Evolutionary conservation across 2,329 filamentous ascomycete genomes (phyloP).

Genomic region (Byssothecium circinans): DNA sequence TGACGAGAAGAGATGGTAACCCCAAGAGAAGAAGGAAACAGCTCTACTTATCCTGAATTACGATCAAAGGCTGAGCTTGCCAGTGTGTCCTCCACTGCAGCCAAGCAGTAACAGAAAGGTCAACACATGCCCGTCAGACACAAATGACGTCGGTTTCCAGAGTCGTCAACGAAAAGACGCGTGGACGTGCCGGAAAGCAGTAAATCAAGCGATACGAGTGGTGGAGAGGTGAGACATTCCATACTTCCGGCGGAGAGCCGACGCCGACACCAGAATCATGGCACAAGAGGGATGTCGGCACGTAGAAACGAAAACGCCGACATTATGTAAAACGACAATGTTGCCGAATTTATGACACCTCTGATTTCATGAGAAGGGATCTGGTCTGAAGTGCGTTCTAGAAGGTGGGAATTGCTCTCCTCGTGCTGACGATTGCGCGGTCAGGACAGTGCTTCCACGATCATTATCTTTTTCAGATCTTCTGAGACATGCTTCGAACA

Average conservation of each 20-base stretch:
- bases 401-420: too few relatives aligned
- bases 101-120: slow-evolving; percentile 6
- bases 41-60: slow-evolving; percentile 1
- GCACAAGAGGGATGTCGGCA: slow-evolving; percentile 23
- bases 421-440: too few relatives aligned
- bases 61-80: neutral
- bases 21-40: slow-evolving; percentile 6
- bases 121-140: slow-evolving; percentile 7
- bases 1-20: too few relatives aligned
- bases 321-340: too few relatives aligned
- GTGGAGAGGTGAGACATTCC: neutral
- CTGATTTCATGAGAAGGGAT: too few relatives aligned
- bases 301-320: slow-evolving; percentile 15
- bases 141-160: slow-evolving; percentile 15
- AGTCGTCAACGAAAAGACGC: neutral
- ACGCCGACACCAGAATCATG: neutral
- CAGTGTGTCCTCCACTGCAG: slow-evolving; percentile 2
- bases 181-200: neutral
- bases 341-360: too few relatives aligned
- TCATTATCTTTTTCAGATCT: too few relatives aligned
- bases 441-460: too few relatives aligned
- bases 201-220: slow-evolving; percentile 5
- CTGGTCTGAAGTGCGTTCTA: too few relatives aligned
- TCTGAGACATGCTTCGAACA: too few relatives aligned
- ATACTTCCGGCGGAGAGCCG: slow-evolving; percentile 33